phyloP scores from a whole-genome alignment of 352 stramenopile species.

The Phytophthora lateralis region DNA sequence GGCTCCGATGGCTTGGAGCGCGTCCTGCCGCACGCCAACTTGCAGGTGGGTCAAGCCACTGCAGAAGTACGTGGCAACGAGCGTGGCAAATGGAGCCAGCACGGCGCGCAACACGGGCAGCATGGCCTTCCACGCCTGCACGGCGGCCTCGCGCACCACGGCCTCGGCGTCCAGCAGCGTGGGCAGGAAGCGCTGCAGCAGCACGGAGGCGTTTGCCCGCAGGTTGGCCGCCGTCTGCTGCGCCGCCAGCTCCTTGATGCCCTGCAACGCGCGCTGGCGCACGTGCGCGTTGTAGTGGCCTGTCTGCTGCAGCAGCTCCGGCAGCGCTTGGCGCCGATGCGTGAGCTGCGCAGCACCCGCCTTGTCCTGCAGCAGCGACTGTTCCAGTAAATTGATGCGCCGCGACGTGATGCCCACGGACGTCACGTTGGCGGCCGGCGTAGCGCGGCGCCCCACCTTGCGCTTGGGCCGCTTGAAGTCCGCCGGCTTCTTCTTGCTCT shows the following conservation, averaged over 20 bases:
- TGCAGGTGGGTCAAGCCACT: conserved; percentile 83
- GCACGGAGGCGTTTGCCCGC: conserved; percentile 68
- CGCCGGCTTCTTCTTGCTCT: conserved; percentile 84
- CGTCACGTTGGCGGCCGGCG: conserved; percentile 77
- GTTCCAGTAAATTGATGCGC: conserved; percentile 84
- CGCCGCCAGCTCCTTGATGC: conserved; percentile 63
- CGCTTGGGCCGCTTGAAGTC: conserved; percentile 90
- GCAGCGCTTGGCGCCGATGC: conserved; percentile 66
- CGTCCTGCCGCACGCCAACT: conserved; percentile 75
- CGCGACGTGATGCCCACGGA: conserved; percentile 75
- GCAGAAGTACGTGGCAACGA: conserved; percentile 81
- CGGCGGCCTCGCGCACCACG: conserved; percentile 73
- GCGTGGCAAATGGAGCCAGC: conserved; percentile 70
- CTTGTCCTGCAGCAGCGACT: conserved; percentile 81
- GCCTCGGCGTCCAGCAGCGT: conserved; percentile 81
- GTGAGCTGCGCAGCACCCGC: conserved; percentile 58
- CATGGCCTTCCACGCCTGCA: conserved; percentile 71
- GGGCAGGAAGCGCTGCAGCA: conserved; percentile 80
- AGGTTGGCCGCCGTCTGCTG: conserved; percentile 57
- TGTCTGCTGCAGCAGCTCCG: conserved; percentile 69
- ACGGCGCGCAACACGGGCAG: conserved; percentile 55
- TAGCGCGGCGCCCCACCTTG: conserved; percentile 79
- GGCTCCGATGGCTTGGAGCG: conserved; percentile 67
- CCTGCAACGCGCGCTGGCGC: conserved; percentile 70
- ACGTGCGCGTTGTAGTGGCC: conserved; percentile 87